Base-by-base conservation (phyloP, 495 filamentous ascomycete genomes). In the Pyrenula massariospora region DNA sequence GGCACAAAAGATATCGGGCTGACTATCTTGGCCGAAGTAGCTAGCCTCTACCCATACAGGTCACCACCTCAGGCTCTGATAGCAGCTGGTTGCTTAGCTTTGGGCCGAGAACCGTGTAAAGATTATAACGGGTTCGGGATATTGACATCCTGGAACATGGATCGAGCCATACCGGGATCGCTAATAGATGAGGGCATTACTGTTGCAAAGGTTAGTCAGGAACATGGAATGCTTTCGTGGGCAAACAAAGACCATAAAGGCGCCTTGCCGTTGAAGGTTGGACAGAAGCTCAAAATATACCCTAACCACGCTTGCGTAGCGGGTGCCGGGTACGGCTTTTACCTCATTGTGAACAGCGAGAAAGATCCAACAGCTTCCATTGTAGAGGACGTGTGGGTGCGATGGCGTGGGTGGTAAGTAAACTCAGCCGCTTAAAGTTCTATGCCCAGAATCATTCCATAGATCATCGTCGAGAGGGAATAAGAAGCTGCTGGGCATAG, bases 231-330 rank as follows among this genome's bases (percentile, higher is more conserved):
- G 57, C 54, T 73, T 21, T 50, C 59, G 8, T 70, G 67, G 68
- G 63, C 63, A 24, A 25, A 49, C 25, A 58, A 20, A 2, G 15
- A 52, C 1, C 20, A 5, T 10, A 21, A 57, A 22, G 10, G 50
- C 21, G 22, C 57, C 12, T 61, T 73, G 24, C 70, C 68, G 1
- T 56, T 75, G 49, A 25, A 31, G 3, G 54, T 75, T 24, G 74
- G 73, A 11, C 69, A 75, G 56, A 56, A 81, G 54, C 75, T 93
- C 22, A 74, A 84, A 52, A 72, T 95, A 11, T 92, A 84, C 78
- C 89, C 90, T 0, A 94, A 94, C 62, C 91, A 95, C 69, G 80
- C 87, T 47, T 95, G 91, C 63, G 85, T 93, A 54, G 81, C 88
- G 2, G 85, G 86, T 0, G 84, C 83, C 0, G 80, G 81, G 1